phyloP scores from a whole-genome alignment of 2,329 filamentous ascomycete species.

The Cercospora berteroae region DNA sequence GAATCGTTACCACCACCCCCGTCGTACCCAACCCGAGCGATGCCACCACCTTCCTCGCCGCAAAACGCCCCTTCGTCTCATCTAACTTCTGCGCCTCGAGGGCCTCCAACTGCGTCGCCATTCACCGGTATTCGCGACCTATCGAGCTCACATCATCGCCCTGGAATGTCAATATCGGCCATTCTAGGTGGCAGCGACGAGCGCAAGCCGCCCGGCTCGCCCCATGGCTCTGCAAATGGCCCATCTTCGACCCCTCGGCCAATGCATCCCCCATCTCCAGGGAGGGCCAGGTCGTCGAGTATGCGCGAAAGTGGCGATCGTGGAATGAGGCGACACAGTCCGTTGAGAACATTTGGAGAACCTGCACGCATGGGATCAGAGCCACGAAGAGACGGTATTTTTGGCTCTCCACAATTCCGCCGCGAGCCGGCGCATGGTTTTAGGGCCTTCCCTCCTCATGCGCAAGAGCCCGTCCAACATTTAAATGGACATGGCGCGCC shows the following conservation, averaged over 20 bases:
- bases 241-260: constrained; percentile 39
- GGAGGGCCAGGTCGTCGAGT: constrained; percentile 39
- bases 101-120: constrained; percentile 45
- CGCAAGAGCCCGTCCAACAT: constrained; percentile 26
- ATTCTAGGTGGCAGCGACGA: constrained; percentile 56
- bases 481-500: constrained; percentile 27
- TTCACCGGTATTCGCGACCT: constrained; percentile 57
- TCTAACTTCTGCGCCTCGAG: constrained; percentile 39
- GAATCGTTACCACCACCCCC: constrained; percentile 37
- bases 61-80: constrained; percentile 43
- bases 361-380: constrained; percentile 30
- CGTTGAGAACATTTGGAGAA: constrained; percentile 30
- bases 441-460: constrained; percentile 30
- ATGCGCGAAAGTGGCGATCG: constrained; percentile 36
- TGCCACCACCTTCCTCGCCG: constrained; percentile 52
- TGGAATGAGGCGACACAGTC: constrained; percentile 29
- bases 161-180: constrained; percentile 73
- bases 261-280: constrained; percentile 50
- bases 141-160: constrained; percentile 54
- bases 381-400: constrained; percentile 32
- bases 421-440: constrained; percentile 36
- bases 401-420: constrained; percentile 34
- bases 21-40: constrained; percentile 46
- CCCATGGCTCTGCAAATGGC: constrained; percentile 32
- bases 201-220: constrained; percentile 33